phyloP scores from a whole-genome alignment of 768 basidiomycete genomes.

The Tricholoma saponaceum region DNA sequence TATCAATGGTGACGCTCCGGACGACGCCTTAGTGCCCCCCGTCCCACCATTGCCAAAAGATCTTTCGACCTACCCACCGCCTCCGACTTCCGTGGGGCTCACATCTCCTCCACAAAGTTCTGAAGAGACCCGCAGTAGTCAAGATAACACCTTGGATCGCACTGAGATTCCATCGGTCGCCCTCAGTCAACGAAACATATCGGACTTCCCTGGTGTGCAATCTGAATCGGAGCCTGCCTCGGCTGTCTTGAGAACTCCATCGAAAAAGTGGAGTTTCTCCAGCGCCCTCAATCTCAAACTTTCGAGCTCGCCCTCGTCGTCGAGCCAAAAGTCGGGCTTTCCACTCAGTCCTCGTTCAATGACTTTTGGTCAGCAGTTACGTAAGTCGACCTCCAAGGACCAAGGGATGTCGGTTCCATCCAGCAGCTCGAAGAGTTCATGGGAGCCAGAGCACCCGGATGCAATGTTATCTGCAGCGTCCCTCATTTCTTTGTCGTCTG shows the following conservation, averaged over 20 bases:
- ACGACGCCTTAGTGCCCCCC: conserved; percentile 76
- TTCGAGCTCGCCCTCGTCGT: conserved; percentile 60
- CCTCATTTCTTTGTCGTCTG: conserved; percentile 67
- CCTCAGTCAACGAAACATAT: conserved; percentile 36
- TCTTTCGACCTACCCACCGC: conserved; percentile 71
- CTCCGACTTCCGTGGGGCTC: conserved; percentile 53
- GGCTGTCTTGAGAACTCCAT: conserved; percentile 66
- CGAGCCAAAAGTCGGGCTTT: conserved; percentile 51
- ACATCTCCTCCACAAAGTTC: conserved; percentile 37
- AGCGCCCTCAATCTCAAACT: conserved; percentile 76
- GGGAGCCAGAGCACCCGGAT: conserved; percentile 69
- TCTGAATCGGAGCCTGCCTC: conserved; percentile 43
- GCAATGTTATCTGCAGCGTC: conserved; percentile 80
- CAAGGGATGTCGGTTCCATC: conserved; percentile 42
- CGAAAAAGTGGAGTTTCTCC: conserved; percentile 98
- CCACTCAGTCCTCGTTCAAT: conserved; percentile 66
- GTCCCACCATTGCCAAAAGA: conserved; percentile 93
- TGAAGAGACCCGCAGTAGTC: conserved; percentile 38
- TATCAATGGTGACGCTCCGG: conserved; percentile 52
- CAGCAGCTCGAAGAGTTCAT: conserved; percentile 41
- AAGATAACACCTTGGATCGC: conserved; percentile 45
- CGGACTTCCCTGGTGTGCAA: conserved; percentile 28
- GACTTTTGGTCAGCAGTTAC: conserved; percentile 61
- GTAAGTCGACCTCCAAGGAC: conserved; percentile 70
- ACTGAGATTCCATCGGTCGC: conserved; percentile 46